Conservation (phyloP, 345 rosid genomes). For the Citrus sp. region DNA sequence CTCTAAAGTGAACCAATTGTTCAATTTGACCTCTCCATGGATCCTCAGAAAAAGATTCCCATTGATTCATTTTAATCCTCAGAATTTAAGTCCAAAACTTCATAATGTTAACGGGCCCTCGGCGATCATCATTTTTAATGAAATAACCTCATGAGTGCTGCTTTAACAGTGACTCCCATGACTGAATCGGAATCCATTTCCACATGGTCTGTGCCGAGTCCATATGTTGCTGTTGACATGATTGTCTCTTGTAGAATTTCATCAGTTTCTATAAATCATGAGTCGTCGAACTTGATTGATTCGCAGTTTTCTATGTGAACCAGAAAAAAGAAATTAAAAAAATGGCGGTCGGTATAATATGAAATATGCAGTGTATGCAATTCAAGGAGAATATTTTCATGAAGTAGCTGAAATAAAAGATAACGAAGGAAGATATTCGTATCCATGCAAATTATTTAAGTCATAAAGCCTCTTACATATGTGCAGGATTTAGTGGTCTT, state of each 20-base stretch:
- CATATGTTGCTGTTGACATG: not conserved
- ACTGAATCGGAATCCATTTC: not conserved
- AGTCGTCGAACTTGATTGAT: not conserved
- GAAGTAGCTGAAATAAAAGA: no score
- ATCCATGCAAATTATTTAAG: no score
- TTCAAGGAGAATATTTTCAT: not conserved
- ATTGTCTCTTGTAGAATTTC: not conserved
- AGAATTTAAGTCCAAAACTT: conserved; percentile 3
- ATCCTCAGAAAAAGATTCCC: not conserved
- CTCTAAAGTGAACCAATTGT: not conserved
- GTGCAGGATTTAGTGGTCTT: no score
- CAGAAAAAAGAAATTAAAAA: not conserved
- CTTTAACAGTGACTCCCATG: conserved; percentile 19
- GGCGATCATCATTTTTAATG: conserved; percentile 3
- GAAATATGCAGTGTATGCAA: not conserved
- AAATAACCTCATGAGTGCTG: not conserved
- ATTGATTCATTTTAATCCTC: not conserved
- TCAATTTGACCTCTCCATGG: not conserved
- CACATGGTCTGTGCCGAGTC: conserved; percentile 4
- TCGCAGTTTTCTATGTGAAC: not conserved
- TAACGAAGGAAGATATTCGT: no score
- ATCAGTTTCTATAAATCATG: not conserved
- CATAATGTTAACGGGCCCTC: conserved; percentile 10
- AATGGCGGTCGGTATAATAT: not conserved
- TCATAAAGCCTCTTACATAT: no score